Base-by-base conservation (phyloP, 805 yeast genomes). In the Komagataella phaffii region DNA sequence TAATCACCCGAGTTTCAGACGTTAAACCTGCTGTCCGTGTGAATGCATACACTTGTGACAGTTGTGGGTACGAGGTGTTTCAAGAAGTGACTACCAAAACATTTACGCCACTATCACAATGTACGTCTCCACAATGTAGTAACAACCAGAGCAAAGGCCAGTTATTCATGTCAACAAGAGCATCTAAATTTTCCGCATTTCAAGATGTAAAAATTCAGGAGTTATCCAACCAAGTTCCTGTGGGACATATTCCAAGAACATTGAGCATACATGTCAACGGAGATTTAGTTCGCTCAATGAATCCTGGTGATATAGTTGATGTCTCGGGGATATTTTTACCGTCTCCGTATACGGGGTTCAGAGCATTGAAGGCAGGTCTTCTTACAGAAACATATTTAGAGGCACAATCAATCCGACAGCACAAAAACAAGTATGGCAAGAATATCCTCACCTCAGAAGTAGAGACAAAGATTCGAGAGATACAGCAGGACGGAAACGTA, bases 191-290 rank as follows among this genome's bases (percentile, higher is more conserved):
- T 62, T 76, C 85, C 51, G 87, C 96, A 6, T 93, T 90, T 75
- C 99, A 93, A 70, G 99, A 93, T 61, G 93, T 90, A 52, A 84
- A 88, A 61, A 76, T 93, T 55, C 99, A 93, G 71, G 99, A 93
- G 68, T 72, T 91, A 64, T 87, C 98, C 3, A 83, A 84, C 57
- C 99, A 93, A 69, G 99, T 93, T 17, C 99, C 99, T 1, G 91
- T 90, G 24, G 99, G 99, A 51, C 96, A 91, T 66, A 93, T 93
- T 56, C 99, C 99, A 49, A 79, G 99, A 61, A 71, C 88, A 30
- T 72, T 93, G 56, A 79, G 84, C 14, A 76, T 91, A 52, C 96
- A 91, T 64, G 81, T 91, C n/a, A 87, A 85, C 60, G 99, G 99
- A 47, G 85, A 88, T 53, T 70, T 93, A 52, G 97, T 89, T 24